These are phyloP conservation scores for Serendipita sp. DNA, from an alignment of 768 basidiomycete species.

Conservation along the genomic window DNA sequence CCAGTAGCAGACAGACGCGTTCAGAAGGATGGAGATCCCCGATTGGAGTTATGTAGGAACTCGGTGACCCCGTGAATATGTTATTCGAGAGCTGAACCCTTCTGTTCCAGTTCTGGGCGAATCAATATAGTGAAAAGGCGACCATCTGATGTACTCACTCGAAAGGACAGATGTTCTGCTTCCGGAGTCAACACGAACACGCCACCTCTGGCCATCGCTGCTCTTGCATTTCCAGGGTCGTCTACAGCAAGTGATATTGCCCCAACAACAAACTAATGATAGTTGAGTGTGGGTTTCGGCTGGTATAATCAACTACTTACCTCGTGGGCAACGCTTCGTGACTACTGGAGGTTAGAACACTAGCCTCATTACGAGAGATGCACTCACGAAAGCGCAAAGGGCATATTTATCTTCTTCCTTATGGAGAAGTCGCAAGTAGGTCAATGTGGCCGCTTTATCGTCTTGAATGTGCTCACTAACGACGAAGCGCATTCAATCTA, in stretches of 20 bases:
- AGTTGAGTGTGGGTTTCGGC: neutral
- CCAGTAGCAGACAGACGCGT: slow-evolving; percentile 66
- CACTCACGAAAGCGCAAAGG: slow-evolving; percentile 55
- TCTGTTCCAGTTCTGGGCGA: slow-evolving; percentile 22
- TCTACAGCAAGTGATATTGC: slow-evolving; percentile 70
- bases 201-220: slow-evolving; percentile 34
- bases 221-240: slow-evolving; percentile 70
- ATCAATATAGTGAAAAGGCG: slow-evolving; percentile 29
- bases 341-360: slow-evolving; percentile 20
- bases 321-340: slow-evolving; percentile 55
- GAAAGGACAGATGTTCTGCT: neutral
- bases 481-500: no score
- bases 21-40: slow-evolving; percentile 51
- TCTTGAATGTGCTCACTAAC: slow-evolving; percentile 55
- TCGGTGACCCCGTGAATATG: neutral
- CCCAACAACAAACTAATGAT: slow-evolving; percentile 36
- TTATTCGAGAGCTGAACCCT: slow-evolving; percentile 12
- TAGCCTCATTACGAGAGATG: neutral
- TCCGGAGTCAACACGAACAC: neutral
- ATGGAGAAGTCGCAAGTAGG: slow-evolving; percentile 64
- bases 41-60: slow-evolving; percentile 23
- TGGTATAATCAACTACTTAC: slow-evolving; percentile 14
- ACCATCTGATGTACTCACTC: slow-evolving; percentile 29
- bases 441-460: slow-evolving; percentile 67
- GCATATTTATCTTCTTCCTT: slow-evolving; percentile 64